phyloP scores from a whole-genome alignment of 2,329 filamentous ascomycete species.

The Arthrinium puccinioides region DNA sequence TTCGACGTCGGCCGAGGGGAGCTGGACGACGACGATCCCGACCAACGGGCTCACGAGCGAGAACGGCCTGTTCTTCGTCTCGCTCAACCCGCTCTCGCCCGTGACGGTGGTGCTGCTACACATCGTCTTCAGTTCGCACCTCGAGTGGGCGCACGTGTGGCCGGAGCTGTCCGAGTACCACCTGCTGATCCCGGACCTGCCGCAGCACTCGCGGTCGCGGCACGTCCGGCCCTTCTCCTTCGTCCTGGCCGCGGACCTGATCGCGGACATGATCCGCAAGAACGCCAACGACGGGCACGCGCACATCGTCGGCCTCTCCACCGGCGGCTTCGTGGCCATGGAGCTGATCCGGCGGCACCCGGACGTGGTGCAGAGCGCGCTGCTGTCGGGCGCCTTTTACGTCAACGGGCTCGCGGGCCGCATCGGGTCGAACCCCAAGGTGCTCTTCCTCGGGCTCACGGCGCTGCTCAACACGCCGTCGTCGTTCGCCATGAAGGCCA shows the following conservation, averaged over 20 bases:
- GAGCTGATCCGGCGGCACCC: constrained; percentile 25
- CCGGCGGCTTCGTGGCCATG: constrained; percentile 28
- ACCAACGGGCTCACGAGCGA: constrained; percentile 5
- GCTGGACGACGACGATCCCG: constrained; percentile 9
- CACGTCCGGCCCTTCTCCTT: constrained; percentile 24
- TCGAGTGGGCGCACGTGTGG: constrained; percentile 26
- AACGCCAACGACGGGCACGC: constrained; percentile 27
- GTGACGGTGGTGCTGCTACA: constrained; percentile 25
- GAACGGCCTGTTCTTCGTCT: constrained; percentile 16
- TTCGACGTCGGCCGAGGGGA: constrained; percentile 1
- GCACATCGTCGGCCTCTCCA: constrained; percentile 32
- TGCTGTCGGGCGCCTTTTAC: constrained; percentile 23
- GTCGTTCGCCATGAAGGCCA: constrained; percentile 16
- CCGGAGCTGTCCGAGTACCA: constrained; percentile 28
- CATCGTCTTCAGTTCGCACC: constrained; percentile 22
- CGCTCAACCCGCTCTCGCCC: constrained; percentile 19
- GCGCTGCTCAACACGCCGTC: constrained; percentile 19
- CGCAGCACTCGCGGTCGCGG: constrained; percentile 28
- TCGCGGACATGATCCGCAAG: constrained; percentile 26
- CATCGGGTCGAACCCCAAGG: constrained; percentile 10
- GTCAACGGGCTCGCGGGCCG: neutral
- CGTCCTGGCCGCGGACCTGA: constrained; percentile 19
- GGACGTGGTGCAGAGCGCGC: constrained; percentile 25
- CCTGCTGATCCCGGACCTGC: constrained; percentile 30
- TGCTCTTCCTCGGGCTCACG: constrained; percentile 18